A percentile compares a stretch with the other conserved stretches of the same genome.
These are phyloP conservation scores for Fraxinus angustifolia DNA, from an alignment of 305 asterid genomes.

Conservation along the genomic window DNA sequence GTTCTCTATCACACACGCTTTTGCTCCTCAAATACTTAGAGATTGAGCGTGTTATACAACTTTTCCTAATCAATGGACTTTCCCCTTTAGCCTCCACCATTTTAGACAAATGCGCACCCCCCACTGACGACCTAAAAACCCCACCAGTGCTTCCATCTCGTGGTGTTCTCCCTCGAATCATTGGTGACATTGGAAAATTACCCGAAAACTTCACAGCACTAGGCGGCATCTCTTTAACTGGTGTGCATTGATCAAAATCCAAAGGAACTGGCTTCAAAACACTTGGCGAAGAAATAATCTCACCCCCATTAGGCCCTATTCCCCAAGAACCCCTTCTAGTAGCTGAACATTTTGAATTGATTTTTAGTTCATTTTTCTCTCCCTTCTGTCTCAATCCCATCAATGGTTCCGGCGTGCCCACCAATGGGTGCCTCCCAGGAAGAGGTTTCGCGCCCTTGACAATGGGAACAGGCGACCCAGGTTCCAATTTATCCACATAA, in stretches of 20 bases:
- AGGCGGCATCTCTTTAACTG: slow-evolving; percentile 58
- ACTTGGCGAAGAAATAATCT: slow-evolving; percentile 44
- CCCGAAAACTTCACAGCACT: slow-evolving; percentile 45
- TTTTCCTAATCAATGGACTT: slow-evolving; percentile 63
- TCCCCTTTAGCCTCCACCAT: slow-evolving; percentile 47
- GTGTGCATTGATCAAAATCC: slow-evolving; percentile 90
- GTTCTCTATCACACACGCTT: slow-evolving; percentile 70
- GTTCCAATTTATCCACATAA: slow-evolving; percentile 73
- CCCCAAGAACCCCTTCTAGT: slow-evolving; percentile 87
- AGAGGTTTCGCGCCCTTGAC: slow-evolving; percentile 72
- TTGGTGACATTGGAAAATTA: slow-evolving; percentile 54
- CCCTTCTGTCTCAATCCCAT: slow-evolving; percentile 74
- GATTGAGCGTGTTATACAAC: slow-evolving; percentile 59
- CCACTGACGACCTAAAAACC: slow-evolving; percentile 61
- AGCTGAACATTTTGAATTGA: slow-evolving; percentile 35
- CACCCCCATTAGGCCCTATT: slow-evolving; percentile 36
- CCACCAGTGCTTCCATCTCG: slow-evolving; percentile 56
- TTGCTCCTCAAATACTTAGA: slow-evolving; percentile 60
- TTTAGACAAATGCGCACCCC: slow-evolving; percentile 59
- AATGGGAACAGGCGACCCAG: slow-evolving; percentile 90
- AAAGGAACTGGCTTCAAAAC: slow-evolving; percentile 66
- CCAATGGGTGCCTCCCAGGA: slow-evolving; percentile 82
- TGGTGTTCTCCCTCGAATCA: slow-evolving; percentile 57
- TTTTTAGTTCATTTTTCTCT: slow-evolving; percentile 34
- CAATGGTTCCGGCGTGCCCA: slow-evolving; percentile 89